Evolutionary conservation across 1,284 basidiomycete species (phyloP).

Genomic region (Acaromyces ingoldii): DNA sequence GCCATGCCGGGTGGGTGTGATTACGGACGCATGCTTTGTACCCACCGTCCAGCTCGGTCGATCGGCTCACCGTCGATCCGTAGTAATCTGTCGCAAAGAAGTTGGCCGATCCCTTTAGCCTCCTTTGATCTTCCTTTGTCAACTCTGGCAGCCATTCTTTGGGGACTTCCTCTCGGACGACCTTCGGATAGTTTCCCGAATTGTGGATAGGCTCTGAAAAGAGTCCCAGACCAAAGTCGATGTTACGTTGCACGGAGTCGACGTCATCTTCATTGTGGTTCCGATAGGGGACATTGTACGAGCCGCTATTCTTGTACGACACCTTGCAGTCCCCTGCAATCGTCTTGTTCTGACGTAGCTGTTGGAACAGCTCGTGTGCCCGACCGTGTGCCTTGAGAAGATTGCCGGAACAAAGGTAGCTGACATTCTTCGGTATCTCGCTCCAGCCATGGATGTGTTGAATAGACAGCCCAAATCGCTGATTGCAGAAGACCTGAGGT

Average conservation of each 20-base stretch:
- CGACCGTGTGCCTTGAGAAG: slow-evolving; percentile 19
- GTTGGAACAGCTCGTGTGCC: slow-evolving; percentile 13
- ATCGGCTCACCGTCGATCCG: neutral
- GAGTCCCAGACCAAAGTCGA: slow-evolving; percentile 20
- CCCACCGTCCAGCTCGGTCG: slow-evolving; percentile 6
- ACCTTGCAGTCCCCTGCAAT: slow-evolving; percentile 14
- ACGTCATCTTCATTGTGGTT: slow-evolving; percentile 8
- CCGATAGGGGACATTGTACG: slow-evolving; percentile 3
- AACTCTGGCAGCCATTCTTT: slow-evolving; percentile 14
- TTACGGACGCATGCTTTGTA: slow-evolving; percentile 18
- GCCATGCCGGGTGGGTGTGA: slow-evolving; percentile 18
- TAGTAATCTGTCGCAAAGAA: slow-evolving; percentile 23
- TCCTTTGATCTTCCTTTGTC: slow-evolving; percentile 12
- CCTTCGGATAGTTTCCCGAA: slow-evolving; percentile 17
- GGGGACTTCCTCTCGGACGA: slow-evolving; percentile 17
- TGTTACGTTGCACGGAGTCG: slow-evolving; percentile 10
- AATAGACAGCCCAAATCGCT: slow-evolving; percentile 1
- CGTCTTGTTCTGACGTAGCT: slow-evolving; percentile 9
- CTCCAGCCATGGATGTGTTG: slow-evolving; percentile 6
- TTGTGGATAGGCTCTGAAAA: slow-evolving; percentile 23
- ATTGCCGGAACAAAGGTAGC: slow-evolving; percentile 11
- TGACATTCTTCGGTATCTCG: neutral
- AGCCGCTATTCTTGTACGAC: slow-evolving; percentile 21
- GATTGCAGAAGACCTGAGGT: slow-evolving; percentile 7
- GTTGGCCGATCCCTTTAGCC: slow-evolving; percentile 16